A percentile compares a stretch with the other conserved stretches of the same genome.
phyloP scores from a whole-genome alignment of 257 asterid species.

The Salvia miltiorrhiza region DNA sequence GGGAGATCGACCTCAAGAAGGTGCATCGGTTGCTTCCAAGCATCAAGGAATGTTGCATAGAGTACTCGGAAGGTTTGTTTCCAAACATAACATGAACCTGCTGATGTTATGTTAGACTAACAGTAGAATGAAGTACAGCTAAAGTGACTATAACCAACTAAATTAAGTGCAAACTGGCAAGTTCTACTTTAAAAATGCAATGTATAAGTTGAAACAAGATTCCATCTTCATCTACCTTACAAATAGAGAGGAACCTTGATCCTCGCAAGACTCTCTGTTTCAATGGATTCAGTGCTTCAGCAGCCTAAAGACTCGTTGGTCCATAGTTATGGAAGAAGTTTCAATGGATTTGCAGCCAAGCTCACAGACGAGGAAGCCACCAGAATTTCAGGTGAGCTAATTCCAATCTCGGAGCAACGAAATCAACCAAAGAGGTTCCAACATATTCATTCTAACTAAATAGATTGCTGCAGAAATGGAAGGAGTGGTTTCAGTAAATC shows the following conservation, averaged over 20 bases:
- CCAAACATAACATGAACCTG: too few species aligned
- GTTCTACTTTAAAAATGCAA: too few species aligned
- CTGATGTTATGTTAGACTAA: too few species aligned
- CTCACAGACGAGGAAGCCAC: conserved; percentile 43
- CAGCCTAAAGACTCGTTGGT: conserved; percentile 41
- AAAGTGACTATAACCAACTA: too few species aligned
- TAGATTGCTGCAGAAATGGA: conserved; percentile 44
- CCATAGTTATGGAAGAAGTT: conserved; percentile 48
- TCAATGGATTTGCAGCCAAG: conserved; percentile 62
- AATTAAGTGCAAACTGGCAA: too few species aligned
- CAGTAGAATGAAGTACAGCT: too few species aligned
- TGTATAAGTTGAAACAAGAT: too few species aligned
- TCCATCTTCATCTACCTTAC: not conserved
- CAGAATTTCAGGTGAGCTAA: conserved; percentile 27
- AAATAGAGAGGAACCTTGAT: not conserved
- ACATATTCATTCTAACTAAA: not conserved
- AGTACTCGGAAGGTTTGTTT: conserved; percentile 40
- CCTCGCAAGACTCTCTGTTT: not conserved
- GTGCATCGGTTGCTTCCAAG: too few species aligned
- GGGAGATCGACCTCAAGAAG: conserved; percentile 36
- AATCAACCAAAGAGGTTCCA: not conserved
- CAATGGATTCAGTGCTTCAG: conserved; percentile 32
- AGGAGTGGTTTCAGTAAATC: conserved; percentile 47
- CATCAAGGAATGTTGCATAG: conserved; percentile 33
- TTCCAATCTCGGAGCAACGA: not conserved